Evolutionary conservation across 106 monocot species (phyloP).

Genomic region (Acanthochlamys bracteata): DNA sequence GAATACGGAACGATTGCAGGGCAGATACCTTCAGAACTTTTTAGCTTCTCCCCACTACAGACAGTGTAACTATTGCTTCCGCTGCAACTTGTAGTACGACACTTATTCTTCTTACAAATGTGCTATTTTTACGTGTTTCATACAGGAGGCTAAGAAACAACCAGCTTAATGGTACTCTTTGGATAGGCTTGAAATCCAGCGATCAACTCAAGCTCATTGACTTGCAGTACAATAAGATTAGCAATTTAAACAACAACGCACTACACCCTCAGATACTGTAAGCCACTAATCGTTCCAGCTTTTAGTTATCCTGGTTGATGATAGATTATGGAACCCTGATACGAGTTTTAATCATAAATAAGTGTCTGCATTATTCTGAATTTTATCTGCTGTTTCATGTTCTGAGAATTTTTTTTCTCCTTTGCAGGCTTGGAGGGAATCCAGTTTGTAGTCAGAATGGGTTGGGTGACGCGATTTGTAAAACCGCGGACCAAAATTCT

Average conservation of each 20-base stretch:
- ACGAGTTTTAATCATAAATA: no score
- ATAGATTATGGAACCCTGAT: no score
- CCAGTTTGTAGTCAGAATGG: conserved; percentile 30
- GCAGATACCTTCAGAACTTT: conserved; percentile 33
- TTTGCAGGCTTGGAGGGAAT: conserved; percentile 49
- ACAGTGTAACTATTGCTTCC: conserved; percentile 52
- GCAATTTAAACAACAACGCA: not conserved
- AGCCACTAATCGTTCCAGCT: no score
- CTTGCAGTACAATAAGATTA: conserved; percentile 57
- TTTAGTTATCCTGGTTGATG: no score
- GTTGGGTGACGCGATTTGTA: conserved; percentile 27
- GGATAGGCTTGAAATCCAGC: conserved; percentile 32
- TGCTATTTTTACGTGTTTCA: no score
- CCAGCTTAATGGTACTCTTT: conserved; percentile 52
- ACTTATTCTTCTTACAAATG: no score
- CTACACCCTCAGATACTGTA: not conserved
- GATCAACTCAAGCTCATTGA: conserved; percentile 38
- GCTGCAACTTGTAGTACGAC: no score
- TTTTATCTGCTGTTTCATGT: no score
- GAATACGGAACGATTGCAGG: conserved; percentile 14
- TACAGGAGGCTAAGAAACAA: conserved; percentile 52
- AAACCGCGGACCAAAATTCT: conserved; percentile 1
- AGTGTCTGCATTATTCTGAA: no score
- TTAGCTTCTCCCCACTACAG: conserved; percentile 40
- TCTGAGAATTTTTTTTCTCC: not conserved